Conservation (phyloP, 352 stramenopile species). For the Phytophthora agathidicida region DNA sequence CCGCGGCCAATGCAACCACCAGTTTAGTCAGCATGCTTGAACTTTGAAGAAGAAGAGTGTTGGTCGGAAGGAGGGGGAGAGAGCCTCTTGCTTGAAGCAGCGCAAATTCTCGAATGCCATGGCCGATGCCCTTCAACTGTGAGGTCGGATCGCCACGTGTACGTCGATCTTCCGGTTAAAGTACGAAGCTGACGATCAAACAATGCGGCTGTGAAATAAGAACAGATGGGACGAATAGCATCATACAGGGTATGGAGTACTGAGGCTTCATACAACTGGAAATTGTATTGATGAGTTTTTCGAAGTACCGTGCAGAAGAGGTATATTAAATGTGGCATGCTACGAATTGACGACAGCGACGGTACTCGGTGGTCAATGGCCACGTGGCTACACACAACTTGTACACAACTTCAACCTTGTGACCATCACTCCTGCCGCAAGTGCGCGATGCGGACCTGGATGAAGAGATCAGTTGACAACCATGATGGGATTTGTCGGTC, state of each 20-base stretch:
- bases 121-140: constrained; percentile 1
- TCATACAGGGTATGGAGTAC: background rate
- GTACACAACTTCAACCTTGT: constrained; percentile 21
- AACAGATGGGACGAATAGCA: background rate
- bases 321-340: background rate
- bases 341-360: constrained; percentile 10
- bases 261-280: background rate
- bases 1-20: constrained; percentile 55
- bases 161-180: constrained; percentile 11
- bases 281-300: background rate
- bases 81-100: constrained; percentile 20
- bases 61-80: constrained; percentile 14
- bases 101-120: constrained; percentile 41
- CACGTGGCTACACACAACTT: constrained; percentile 25
- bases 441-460: background rate
- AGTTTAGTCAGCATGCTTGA: constrained; percentile 68
- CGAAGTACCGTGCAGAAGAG: no score
- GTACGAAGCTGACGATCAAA: constrained; percentile 17
- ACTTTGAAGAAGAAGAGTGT: constrained; percentile 13
- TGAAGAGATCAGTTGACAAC: background rate
- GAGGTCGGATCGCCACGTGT: constrained; percentile 36
- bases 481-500: background rate
- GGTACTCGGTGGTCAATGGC: constrained; percentile 8
- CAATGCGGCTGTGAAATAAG: background rate
- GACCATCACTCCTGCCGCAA: background rate